A percentile compares a stretch with the other conserved stretches of the same genome.
Evolutionary conservation across 371 early-diverging fungal species (phyloP).

Genomic region (Smittium culicis): DNA sequence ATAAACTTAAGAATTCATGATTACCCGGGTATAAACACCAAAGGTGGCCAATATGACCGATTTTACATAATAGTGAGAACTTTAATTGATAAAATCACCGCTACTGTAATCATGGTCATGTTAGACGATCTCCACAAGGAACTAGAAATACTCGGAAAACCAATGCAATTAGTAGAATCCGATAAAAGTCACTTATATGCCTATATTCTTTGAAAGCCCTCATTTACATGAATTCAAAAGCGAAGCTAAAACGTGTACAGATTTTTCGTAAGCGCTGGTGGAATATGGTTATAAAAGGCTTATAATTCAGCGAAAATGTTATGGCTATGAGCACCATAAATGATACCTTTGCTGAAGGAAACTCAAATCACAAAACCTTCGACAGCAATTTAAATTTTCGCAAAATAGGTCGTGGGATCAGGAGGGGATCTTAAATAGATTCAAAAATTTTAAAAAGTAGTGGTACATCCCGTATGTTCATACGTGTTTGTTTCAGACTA

Average conservation of each 20-base stretch:
- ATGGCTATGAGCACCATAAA: too few species aligned
- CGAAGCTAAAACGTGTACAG: background rate
- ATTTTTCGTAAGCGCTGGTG: background rate
- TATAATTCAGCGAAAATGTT: too few species aligned
- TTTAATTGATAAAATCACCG: background rate
- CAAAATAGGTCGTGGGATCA: too few species aligned
- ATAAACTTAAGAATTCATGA: background rate
- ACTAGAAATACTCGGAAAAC: background rate
- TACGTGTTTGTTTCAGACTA: too few species aligned
- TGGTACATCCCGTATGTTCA: too few species aligned
- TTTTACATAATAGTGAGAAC: background rate
- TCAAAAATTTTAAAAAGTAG: too few species aligned
- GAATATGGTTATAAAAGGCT: too few species aligned
- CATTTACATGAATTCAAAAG: background rate
- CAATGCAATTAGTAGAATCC: background rate
- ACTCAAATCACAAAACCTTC: too few species aligned
- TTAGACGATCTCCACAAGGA: background rate
- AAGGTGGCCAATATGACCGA: background rate
- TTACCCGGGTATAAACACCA: background rate
- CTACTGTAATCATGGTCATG: background rate
- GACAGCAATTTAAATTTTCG: too few species aligned
- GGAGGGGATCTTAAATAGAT: too few species aligned
- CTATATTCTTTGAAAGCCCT: background rate
- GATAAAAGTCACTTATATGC: background rate
- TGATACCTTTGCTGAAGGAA: too few species aligned